Percentiles rank a stretch among this genome's conserved stretches.
Evolutionary conservation across 2,329 filamentous ascomycete species (phyloP).

Genomic region (Talaromyces sp.): DNA sequence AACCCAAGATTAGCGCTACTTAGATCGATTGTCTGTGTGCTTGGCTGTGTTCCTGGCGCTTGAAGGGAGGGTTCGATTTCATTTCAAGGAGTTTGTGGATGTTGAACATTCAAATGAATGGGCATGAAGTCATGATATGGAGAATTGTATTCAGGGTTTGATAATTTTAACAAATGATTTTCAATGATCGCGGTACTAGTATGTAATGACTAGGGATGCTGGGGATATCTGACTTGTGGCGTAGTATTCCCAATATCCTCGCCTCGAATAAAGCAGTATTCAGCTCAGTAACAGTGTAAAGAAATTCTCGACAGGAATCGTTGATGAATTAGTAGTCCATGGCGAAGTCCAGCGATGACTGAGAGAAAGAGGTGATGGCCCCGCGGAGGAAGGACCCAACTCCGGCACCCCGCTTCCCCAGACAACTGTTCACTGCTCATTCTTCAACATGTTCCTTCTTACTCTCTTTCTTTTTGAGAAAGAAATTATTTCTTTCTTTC

Average conservation of each 20-base stretch:
- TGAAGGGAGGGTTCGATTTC: background rate
- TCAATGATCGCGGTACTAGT: no score
- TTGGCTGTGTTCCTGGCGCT: background rate
- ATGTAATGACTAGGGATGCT: no score
- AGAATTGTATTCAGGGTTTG: background rate
- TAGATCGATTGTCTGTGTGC: background rate
- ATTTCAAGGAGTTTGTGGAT: background rate
- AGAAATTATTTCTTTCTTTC: constrained; percentile 19
- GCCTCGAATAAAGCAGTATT: no score
- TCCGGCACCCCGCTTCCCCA: background rate
- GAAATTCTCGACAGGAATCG: no score
- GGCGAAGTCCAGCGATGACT: background rate
- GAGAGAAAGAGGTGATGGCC: background rate
- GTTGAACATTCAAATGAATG: background rate
- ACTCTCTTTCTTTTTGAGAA: background rate
- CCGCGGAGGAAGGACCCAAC: background rate
- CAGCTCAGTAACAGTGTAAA: no score
- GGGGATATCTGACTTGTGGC: no score
- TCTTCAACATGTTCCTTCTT: background rate
- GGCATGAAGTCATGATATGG: background rate
- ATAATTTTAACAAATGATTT: background rate
- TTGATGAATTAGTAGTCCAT: no score
- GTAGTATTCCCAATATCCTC: no score
- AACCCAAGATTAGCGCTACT: background rate
- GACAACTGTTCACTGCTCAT: background rate